These are phyloP conservation scores for Cucumis melo DNA, from an alignment of 306 rosid genomes.

Conservation along the genomic window DNA sequence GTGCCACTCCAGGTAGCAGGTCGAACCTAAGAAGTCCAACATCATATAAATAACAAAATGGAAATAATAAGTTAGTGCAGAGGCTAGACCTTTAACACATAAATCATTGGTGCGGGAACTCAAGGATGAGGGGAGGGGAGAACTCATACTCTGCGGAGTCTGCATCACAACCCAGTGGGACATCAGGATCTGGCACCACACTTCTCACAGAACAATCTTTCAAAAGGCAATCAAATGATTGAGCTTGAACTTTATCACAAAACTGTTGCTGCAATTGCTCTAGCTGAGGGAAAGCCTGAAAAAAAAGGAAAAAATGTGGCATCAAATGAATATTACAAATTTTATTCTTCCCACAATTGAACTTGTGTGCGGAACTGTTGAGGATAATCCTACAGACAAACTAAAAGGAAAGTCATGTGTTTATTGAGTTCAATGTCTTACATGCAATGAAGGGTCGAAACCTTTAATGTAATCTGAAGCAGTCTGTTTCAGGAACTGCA, in stretches of 20 bases:
- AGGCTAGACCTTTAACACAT: slow-evolving; percentile 2
- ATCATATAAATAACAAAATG: not conserved
- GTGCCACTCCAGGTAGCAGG: slow-evolving; percentile 52
- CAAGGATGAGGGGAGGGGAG: not conserved
- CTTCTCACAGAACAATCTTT: slow-evolving; percentile 46
- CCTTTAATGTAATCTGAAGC: slow-evolving; percentile 56
- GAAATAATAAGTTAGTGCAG: not conserved
- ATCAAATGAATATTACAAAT: not conserved
- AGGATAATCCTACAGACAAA: not conserved
- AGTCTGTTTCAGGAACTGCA: slow-evolving; percentile 82
- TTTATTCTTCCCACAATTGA: not conserved
- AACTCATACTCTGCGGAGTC: slow-evolving; percentile 62
- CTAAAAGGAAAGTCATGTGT: not conserved
- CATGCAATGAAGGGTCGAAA: slow-evolving; percentile 69
- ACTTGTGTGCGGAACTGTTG: not conserved
- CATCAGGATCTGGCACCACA: slow-evolving; percentile 77
- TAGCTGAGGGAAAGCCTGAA: slow-evolving; percentile 53
- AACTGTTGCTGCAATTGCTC: slow-evolving; percentile 77
- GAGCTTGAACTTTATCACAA: slow-evolving; percentile 36
- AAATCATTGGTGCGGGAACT: not conserved
- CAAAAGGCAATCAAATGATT: slow-evolving; percentile 31
- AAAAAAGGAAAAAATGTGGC: not conserved
- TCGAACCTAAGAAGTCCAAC: slow-evolving; percentile 45
- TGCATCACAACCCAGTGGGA: slow-evolving; percentile 52
- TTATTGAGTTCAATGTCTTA: slow-evolving; percentile 20